Base-by-base conservation (phyloP, 2,329 filamentous ascomycete genomes). In the Aspergillus clavatus region DNA sequence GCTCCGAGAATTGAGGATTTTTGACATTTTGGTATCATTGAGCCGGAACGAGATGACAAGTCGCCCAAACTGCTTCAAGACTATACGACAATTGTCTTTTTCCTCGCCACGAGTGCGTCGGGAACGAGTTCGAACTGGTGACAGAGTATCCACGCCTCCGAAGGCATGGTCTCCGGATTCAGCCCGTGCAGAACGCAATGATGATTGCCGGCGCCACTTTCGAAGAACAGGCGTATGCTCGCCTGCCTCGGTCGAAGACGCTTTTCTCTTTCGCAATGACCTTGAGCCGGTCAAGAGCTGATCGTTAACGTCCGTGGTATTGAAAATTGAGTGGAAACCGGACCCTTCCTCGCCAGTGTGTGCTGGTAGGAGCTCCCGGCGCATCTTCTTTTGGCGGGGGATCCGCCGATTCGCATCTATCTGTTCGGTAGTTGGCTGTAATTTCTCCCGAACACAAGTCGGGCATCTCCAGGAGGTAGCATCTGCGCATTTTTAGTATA, bases 201-300 rank as follows among this genome's bases (percentile, higher is more conserved):
- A 52, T 10, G 59, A 62, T 45, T 64, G 69, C 21, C 67, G 65
- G 35, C 60, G 61, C 43, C 70, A 58, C 52, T 54, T 85, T 76
- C 51, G 87, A 74, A 52, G 70, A 19, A 65, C 56, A 18, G 64
- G 62, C 2, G 56, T 54, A 40, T 65, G 60, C 40, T 69, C 73
- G 39, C 84, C 82, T 11, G 58, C 74, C 46, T 81, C 79, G 10
- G 79, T 74, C 3, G 86, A 85, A 1, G 87, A 89, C 14, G 87
- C 84, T 66, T 91, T 95, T 43, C 90, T 82, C 69, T 95, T 95
- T 48, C 90, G 80, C 48, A 95, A 72, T 24, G 86, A 80, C 42
- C 89, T 83, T 7, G 87, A 83, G 37, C 84, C 86, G 65, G 91
- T 86, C 71, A 85, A 75, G 6, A 84, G 77, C 58, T 89, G 85